Percentiles rank a stretch among this genome's conserved stretches.
Evolutionary conservation across 2,329 filamentous ascomycete species (phyloP).

Genomic region (Ophiostoma novo-ulmi): DNA sequence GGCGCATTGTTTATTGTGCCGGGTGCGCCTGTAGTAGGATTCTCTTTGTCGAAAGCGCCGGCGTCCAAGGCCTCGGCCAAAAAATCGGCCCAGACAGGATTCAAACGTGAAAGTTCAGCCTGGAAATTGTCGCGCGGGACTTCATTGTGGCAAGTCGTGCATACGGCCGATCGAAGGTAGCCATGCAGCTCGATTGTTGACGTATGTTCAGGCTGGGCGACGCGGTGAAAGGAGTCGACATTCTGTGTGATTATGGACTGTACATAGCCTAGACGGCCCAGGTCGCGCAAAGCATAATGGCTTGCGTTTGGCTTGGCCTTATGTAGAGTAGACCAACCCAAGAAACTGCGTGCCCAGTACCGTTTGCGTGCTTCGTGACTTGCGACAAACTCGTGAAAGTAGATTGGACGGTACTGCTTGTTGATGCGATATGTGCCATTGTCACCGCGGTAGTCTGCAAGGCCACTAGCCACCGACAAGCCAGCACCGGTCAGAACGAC

Average conservation of each 20-base stretch:
- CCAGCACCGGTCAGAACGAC: constrained; percentile 71
- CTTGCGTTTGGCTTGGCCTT: constrained; percentile 73
- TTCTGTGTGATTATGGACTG: constrained; percentile 86
- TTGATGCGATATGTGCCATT: constrained; percentile 93
- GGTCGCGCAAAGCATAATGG: constrained; percentile 69
- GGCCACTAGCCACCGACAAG: constrained; percentile 84
- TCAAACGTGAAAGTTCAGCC: constrained; percentile 65
- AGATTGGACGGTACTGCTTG: constrained; percentile 84
- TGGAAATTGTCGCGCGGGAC: constrained; percentile 72
- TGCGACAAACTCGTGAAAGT: constrained; percentile 80
- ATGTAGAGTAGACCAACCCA: constrained; percentile 81
- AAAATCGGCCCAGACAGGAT: constrained; percentile 80
- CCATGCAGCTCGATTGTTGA: constrained; percentile 81
- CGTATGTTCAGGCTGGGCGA: constrained; percentile 66
- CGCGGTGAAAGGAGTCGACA: constrained; percentile 87
- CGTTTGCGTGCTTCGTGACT: constrained; percentile 81
- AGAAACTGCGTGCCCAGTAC: constrained; percentile 92
- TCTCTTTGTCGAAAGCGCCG: constrained; percentile 72
- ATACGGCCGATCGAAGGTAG: constrained; percentile 75
- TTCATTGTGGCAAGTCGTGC: constrained; percentile 69
- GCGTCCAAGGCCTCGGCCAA: constrained; percentile 64
- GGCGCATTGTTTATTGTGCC: not conserved
- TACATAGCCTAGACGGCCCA: constrained; percentile 68
- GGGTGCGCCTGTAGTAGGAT: constrained; percentile 60
- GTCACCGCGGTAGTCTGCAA: constrained; percentile 85